A percentile compares a stretch with the other conserved stretches of the same genome.
These are phyloP conservation scores for Colletotrichum sp. DNA, from an alignment of 2,329 filamentous ascomycete genomes.

Conservation along the genomic window DNA sequence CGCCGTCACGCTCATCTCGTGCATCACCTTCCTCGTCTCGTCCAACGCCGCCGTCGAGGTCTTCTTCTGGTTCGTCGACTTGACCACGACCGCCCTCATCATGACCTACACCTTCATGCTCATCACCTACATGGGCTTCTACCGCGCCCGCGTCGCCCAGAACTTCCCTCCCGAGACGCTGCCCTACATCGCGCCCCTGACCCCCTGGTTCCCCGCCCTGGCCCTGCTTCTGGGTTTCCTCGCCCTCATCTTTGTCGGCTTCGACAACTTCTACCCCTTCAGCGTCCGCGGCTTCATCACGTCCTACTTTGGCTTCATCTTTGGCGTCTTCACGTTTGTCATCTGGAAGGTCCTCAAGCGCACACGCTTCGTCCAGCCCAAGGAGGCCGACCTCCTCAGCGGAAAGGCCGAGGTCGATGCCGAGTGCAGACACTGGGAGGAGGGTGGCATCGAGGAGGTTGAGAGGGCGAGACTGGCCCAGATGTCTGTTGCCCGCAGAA, in stretches of 20 bases:
- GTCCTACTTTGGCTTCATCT: conserved; percentile 58
- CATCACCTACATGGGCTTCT: conserved; percentile 50
- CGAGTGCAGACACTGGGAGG: conserved; percentile 48
- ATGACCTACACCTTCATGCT: conserved; percentile 62
- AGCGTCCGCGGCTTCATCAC: conserved; percentile 54
- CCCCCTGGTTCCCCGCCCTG: conserved; percentile 58
- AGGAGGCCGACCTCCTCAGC: conserved; percentile 65
- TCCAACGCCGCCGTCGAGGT: conserved; percentile 40
- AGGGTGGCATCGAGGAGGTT: conserved; percentile 51
- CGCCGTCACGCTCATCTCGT: conserved; percentile 34
- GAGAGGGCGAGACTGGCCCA: conserved; percentile 37
- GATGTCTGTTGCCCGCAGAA: conserved; percentile 38
- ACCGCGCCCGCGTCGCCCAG: conserved; percentile 59
- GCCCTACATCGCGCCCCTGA: conserved; percentile 53
- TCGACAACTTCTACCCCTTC: conserved; percentile 58
- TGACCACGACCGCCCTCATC: conserved; percentile 62
- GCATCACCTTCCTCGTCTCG: conserved; percentile 42
- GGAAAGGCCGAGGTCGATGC: conserved; percentile 71
- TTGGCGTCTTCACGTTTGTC: conserved; percentile 61
- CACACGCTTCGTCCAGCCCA: conserved; percentile 59
- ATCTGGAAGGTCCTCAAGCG: conserved; percentile 70
- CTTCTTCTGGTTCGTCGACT: conserved; percentile 49
- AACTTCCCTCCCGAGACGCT: conserved; percentile 50
- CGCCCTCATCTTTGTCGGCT: conserved; percentile 61
- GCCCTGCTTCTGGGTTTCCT: conserved; percentile 50